Conservation (phyloP, 2,329 filamentous ascomycete species). For the Apiospora arundinis region DNA sequence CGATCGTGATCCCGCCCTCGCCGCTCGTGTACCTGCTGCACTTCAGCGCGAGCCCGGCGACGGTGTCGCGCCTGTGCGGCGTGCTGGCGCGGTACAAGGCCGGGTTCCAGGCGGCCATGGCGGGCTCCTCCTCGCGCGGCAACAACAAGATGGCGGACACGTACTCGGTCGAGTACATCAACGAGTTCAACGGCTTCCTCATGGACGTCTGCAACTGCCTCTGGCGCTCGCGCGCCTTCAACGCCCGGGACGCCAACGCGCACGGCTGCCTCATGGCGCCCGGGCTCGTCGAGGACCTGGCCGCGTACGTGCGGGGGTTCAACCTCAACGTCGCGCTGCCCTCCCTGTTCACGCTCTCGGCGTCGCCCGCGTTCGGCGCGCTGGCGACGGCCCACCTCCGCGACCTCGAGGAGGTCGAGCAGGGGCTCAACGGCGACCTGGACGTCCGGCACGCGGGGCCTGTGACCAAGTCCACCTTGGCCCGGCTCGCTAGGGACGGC, state of each 20-base stretch:
- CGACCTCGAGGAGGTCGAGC: conserved; percentile 62
- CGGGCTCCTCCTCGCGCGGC: conserved; percentile 21
- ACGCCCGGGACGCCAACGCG: conserved; percentile 66
- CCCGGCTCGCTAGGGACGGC: conserved; percentile 66
- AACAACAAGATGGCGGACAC: conserved; percentile 27
- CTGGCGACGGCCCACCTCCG: conserved; percentile 62
- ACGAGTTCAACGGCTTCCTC: conserved; percentile 80
- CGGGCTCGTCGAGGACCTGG: conserved; percentile 52
- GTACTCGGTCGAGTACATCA: conserved; percentile 67
- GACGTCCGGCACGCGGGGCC: conserved; percentile 67
- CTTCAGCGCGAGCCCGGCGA: conserved; percentile 68
- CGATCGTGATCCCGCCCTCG: conserved; percentile 72
- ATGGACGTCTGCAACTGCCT: conserved; percentile 88
- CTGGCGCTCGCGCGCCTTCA: conserved; percentile 78
- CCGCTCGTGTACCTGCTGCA: conserved; percentile 73
- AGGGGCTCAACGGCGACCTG: conserved; percentile 46
- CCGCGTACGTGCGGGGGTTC: conserved; percentile 55
- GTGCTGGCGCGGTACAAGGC: conserved; percentile 76
- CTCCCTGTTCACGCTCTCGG: conserved; percentile 63
- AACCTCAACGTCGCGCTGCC: conserved; percentile 54
- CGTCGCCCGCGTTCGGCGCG: conserved; percentile 62
- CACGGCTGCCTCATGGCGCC: conserved; percentile 59
- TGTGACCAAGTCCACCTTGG: conserved; percentile 71
- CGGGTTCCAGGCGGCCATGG: conserved; percentile 66
- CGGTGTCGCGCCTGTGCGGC: conserved; percentile 71